Conservation (phyloP, 495 filamentous ascomycete species). For the Neurospora sp. region DNA sequence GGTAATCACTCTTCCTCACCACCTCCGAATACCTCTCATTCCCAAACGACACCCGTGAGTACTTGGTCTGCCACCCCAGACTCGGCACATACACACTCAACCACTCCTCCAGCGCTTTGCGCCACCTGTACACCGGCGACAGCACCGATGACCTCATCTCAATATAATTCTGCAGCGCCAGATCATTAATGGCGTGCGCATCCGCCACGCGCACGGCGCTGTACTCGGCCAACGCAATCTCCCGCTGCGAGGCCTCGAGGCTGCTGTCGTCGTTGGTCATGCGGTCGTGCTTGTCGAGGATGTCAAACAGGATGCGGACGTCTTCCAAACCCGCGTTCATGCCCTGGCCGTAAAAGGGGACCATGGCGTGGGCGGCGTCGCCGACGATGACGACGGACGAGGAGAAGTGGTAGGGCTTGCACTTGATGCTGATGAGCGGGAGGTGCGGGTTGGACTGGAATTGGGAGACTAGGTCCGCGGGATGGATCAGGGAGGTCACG, state of each 20-base stretch:
- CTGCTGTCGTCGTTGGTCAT: slow-evolving; percentile 18
- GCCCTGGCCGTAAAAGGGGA: slow-evolving; percentile 88
- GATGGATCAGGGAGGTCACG: slow-evolving; percentile 71
- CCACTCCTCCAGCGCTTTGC: slow-evolving; percentile 82
- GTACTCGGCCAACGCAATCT: slow-evolving; percentile 62
- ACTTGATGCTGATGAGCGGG: slow-evolving; percentile 87
- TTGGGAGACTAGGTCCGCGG: slow-evolving; percentile 54
- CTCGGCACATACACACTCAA: slow-evolving; percentile 64
- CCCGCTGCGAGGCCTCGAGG: slow-evolving; percentile 27
- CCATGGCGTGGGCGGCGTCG: slow-evolving; percentile 95
- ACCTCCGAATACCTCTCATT: slow-evolving; percentile 88
- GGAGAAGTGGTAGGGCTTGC: slow-evolving; percentile 71
- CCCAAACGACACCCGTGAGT: slow-evolving; percentile 84
- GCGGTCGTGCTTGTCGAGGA: slow-evolving; percentile 52
- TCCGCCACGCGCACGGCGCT: slow-evolving; percentile 61
- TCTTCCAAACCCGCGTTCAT: slow-evolving; percentile 85
- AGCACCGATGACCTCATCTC: slow-evolving; percentile 86
- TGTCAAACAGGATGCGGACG: slow-evolving; percentile 67
- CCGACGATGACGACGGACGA: slow-evolving; percentile 78
- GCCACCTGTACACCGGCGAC: slow-evolving; percentile 59
- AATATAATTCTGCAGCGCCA: slow-evolving; percentile 82
- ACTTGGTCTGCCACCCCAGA: slow-evolving; percentile 84
- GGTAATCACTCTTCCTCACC: slow-evolving; percentile 51
- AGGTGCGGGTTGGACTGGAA: slow-evolving; percentile 78
- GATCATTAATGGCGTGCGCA: slow-evolving; percentile 81